Conservation (phyloP, 1,284 basidiomycete genomes). For the Ceratobasidium sp. region DNA sequence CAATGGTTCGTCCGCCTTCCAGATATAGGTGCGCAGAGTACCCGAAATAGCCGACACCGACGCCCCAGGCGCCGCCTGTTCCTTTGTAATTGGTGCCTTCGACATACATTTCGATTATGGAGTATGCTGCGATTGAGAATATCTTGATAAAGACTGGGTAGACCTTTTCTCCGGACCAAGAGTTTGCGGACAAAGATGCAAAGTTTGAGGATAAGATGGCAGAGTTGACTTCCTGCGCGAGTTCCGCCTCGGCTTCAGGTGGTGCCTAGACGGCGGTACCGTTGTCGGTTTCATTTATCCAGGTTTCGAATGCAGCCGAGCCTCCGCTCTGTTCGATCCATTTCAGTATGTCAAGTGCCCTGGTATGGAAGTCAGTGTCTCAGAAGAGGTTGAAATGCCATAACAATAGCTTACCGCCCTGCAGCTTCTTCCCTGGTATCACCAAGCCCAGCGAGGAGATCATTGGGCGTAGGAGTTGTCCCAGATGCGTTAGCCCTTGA, state of each 20-base stretch:
- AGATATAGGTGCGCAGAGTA: neutral
- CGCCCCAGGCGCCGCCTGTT: neutral
- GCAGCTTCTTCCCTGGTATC: slow-evolving; percentile 9
- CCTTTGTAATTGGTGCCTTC: neutral
- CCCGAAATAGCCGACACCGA: neutral
- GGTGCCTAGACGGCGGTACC: neutral
- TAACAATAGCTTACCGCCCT: neutral
- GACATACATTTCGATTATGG: neutral
- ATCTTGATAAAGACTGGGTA: neutral
- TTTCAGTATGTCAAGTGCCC: neutral
- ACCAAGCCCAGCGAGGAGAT: neutral
- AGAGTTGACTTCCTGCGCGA: neutral
- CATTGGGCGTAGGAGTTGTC: neutral
- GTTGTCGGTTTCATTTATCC: neutral
- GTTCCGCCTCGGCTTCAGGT: neutral
- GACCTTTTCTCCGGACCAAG: neutral
- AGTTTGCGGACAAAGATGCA: no score
- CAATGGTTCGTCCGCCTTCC: neutral
- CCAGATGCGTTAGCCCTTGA: neutral
- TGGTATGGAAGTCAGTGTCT: neutral
- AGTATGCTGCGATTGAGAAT: neutral
- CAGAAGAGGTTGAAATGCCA: neutral
- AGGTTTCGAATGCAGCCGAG: neutral
- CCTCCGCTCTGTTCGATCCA: neutral
- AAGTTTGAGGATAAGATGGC: neutral